Evolutionary conservation across 306 rosid species (phyloP).

Genomic region (Mucuna pruriens): DNA sequence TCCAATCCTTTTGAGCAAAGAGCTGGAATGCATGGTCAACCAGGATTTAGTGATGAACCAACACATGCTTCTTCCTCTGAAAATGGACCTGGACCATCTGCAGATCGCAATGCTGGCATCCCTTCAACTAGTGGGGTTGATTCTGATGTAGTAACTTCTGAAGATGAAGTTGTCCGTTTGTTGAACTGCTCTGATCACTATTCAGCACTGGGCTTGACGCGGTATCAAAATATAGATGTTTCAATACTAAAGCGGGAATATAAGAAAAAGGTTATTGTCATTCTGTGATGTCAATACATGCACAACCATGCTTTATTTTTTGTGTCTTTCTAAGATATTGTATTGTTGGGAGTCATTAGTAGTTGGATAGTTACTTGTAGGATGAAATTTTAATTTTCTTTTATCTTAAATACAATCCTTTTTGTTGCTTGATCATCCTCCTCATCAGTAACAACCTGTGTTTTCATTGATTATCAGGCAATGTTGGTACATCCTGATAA

Average conservation of each 20-base stretch:
- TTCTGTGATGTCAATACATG: slow-evolving; percentile 39
- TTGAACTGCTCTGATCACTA: slow-evolving; percentile 91
- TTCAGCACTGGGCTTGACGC: slow-evolving; percentile 76
- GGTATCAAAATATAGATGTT: slow-evolving; percentile 74
- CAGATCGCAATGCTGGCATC: slow-evolving; percentile 74
- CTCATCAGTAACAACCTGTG: slow-evolving; percentile 29
- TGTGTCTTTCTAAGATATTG: slow-evolving; percentile 23
- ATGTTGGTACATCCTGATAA: slow-evolving; percentile 99
- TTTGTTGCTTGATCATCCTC: slow-evolving; percentile 39
- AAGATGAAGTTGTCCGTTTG: slow-evolving; percentile 92
- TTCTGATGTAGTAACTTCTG: slow-evolving; percentile 77
- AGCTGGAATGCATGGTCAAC: slow-evolving; percentile 82
- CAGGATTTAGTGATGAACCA: slow-evolving; percentile 65
- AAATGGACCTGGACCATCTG: slow-evolving; percentile 65
- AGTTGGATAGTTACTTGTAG: slow-evolving; percentile 27
- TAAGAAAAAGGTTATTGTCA: slow-evolving; percentile 75
- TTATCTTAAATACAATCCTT: slow-evolving; percentile 16
- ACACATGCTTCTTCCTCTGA: slow-evolving; percentile 65
- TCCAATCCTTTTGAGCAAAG: slow-evolving; percentile 65
- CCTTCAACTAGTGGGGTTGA: slow-evolving; percentile 91
- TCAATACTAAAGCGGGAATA: slow-evolving; percentile 88
- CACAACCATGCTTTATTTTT: slow-evolving; percentile 26
- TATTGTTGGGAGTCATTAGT: slow-evolving; percentile 27
- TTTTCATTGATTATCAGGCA: slow-evolving; percentile 68
- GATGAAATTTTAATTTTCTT: slow-evolving; percentile 20